phyloP scores from a whole-genome alignment of 2,329 filamentous ascomycete species.

The Rhynchosporium graminicola region DNA sequence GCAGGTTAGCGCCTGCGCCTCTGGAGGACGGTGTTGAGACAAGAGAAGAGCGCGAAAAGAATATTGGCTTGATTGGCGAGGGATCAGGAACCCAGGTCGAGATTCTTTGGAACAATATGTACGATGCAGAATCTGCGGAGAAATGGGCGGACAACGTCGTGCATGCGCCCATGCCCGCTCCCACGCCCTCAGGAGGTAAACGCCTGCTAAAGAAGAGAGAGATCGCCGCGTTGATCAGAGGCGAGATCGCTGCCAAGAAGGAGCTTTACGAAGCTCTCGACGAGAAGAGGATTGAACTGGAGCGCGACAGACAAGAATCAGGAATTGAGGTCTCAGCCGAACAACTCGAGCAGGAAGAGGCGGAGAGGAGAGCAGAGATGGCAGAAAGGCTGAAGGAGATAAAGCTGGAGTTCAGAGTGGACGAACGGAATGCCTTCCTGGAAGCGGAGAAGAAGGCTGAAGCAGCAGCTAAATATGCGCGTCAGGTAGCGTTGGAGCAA shows the following conservation, averaged over 20 bases:
- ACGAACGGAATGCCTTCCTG: background rate
- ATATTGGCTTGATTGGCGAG: conserved; percentile 28
- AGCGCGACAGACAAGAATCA: background rate
- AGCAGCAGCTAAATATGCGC: background rate
- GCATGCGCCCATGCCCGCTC: conserved; percentile 35
- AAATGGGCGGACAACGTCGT: conserved; percentile 42
- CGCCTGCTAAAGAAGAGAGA: background rate
- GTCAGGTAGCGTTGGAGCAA: no score
- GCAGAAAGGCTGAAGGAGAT: background rate
- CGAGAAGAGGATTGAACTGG: background rate
- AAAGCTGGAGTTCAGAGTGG: background rate
- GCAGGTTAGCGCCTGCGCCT: conserved; percentile 21
- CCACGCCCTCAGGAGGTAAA: background rate
- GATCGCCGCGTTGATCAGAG: background rate
- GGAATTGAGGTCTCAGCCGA: background rate
- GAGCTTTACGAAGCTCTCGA: background rate
- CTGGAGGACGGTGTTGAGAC: background rate
- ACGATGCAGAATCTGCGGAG: conserved; percentile 43
- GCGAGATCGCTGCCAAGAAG: background rate
- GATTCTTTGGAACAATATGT: conserved; percentile 41
- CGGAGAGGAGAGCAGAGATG: background rate
- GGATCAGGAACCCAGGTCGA: conserved; percentile 29
- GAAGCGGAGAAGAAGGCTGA: background rate
- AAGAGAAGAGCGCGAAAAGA: background rate
- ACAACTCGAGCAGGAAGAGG: background rate